Conservation (phyloP, 148 eudicot genomes). For the Amaranthus hypochondriacus region DNA sequence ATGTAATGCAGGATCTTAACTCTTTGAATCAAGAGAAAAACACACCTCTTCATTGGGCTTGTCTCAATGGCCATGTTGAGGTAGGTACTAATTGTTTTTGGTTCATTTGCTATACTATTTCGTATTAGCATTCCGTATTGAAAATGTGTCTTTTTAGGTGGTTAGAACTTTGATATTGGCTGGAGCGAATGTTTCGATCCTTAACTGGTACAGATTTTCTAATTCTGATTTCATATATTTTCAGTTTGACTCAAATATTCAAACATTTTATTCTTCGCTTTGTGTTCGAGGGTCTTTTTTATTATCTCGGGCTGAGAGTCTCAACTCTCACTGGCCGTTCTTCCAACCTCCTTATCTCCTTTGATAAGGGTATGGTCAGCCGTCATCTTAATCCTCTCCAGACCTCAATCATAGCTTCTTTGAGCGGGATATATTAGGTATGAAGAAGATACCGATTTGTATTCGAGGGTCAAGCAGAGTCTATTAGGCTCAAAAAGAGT, state of each 20-base stretch:
- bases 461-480: no score
- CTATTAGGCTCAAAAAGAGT: no score
- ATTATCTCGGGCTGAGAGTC: no score
- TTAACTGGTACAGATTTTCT: slow-evolving; percentile 48
- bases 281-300: neutral
- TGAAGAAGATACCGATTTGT: no score
- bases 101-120: neutral
- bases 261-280: neutral
- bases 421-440: no score
- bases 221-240: neutral
- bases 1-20: slow-evolving; percentile 61
- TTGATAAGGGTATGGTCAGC: no score
- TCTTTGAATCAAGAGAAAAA: slow-evolving; percentile 64
- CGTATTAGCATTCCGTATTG: neutral
- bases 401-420: no score
- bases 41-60: slow-evolving; percentile 93
- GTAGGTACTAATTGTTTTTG: slow-evolving; percentile 47
- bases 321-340: no score
- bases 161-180: slow-evolving; percentile 64
- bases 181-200: slow-evolving; percentile 50
- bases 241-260: neutral
- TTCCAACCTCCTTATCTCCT: no score
- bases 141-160: slow-evolving; percentile 37
- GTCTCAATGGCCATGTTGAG: slow-evolving; percentile 79
- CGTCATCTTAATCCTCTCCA: no score